Base-by-base conservation (phyloP, 345 rosid genomes). In the Eutrema yunnanense region DNA sequence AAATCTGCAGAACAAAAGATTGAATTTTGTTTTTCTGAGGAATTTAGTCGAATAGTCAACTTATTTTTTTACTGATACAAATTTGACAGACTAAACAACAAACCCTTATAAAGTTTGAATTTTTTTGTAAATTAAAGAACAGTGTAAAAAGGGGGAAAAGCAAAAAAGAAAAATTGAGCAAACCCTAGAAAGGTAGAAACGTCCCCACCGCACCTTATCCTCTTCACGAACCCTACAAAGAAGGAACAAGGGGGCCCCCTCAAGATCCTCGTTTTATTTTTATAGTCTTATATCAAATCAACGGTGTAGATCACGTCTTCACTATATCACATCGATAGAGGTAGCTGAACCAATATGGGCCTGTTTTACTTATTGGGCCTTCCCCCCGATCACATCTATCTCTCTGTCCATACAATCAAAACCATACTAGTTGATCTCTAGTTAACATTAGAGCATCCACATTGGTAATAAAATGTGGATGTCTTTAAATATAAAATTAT, bases 151-250 rank as follows among this genome's bases (percentile, higher is more conserved):
- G n/a, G 0, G 47, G 40, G 32, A 37, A 58, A 41, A 33, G 53
- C 29, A 10, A 32, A 3, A 16, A 47, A 13, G 9, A n/a, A 22
- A 22, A 32, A 14, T 6, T 13, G 61, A 49, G 26, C 44, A 63
- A 79, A 79, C 83, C 84, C 79, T 83, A 79, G 67, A 63, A 46
- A 48, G 14, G 48, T 54, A 43, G 72, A 75, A 66, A 49, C 27
- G 38, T 52, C 26, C 50, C 65, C 84, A 62, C 79, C 60, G 42
- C 38, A 77, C 61, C 83, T 63, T 73, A 65, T 77, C 69, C 67
- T 62, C 62, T 53, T 9, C 48, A 73, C 55, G 66, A 57, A 62
- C 75, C 71, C 80, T 71, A 79, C 73, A 64, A 16, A 55, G 13
- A 26, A 22, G 75, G 59, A 73, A 41, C 56, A 43, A 61, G 82